Base-by-base conservation (phyloP, 2,329 filamentous ascomycete genomes). In the Aspergillus awamori region DNA sequence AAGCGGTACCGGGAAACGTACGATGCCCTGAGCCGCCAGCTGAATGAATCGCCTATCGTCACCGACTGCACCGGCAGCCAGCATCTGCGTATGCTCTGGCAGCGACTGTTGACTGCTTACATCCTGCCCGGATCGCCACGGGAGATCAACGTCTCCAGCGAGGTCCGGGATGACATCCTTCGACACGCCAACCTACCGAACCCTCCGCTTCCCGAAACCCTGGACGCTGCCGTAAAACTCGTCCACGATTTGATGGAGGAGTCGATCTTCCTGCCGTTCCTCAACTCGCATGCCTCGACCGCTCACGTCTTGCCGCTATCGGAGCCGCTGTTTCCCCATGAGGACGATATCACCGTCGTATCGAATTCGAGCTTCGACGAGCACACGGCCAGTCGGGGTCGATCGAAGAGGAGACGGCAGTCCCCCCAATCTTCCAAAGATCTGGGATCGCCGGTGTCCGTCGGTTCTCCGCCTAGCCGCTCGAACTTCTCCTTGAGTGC, bases 171-270 rank as follows among this genome's bases (percentile, higher is more conserved):
- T 74, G 86, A 86, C 38, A 83, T 99, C 22, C 82, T 98, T 36
- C 82, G 82, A 45, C 82, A 90, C 43, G 84, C 87, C 7, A 82
- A 81, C 62, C 77, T 84, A 13, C 76, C 80, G 1, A 80, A 82
- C 5, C 82, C 87, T 0, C 92, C 94, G 6, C 89, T 89, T 5
- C 93, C 95, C 1, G 86, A 89, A 43, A 86, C 88, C 58, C 82
- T 99, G 15, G 90, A 96, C 62, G 86, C 91, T 54, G 93, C 95
- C 20, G 90, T 96, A 24, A 85, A 86, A 63, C 96, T 97, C 63
- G 91, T 97, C 43, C 93, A 94, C 75, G 95, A 98, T 69, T 82
- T 99, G 59, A 98, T 99, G 93, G 96, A 97, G 70, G 95, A 98
- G 74, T 97, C 93, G 3, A 91, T 98, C 0, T 83, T 98, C 55